Base-by-base conservation (phyloP, 2,329 filamentous ascomycete species). In the Torrubiella hemipterigena region DNA sequence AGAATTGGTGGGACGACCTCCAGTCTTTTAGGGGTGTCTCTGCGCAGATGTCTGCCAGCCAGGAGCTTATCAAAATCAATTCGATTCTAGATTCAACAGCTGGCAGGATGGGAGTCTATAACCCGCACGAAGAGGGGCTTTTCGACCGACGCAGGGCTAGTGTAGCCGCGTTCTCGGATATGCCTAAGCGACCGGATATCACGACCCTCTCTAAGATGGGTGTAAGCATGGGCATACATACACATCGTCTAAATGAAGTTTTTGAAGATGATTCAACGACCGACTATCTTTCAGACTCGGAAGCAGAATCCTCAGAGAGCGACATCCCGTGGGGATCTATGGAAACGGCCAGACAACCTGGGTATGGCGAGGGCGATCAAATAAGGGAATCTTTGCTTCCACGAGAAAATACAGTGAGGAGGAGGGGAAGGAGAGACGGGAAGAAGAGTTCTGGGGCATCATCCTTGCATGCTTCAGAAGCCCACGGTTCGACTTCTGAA, bases 1-100 rank as follows among this genome's bases (percentile, higher is more conserved):
- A 91, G 44, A 72, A 78, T 19, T 93, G 85, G 85, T 93, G 85
- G 85, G 67, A 77, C 29, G 78, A 87, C 25, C 59, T 91, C 4
- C 74, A 79, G 42, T 63, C 56, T 26, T 52, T 69, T 9, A 59
- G 71, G 17, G 63, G 63, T 22, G 50, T 53, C 9, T 42, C 46
- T 4, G 47, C 52, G 4, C 46, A 51, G 20, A 52, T 59, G 47
- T 55, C 56, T 7, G 50, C 51, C 3, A 58, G 56, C 4, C 60
- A 63, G 25, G 64, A 66, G 36, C 45, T 61, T 4, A 49, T 52
- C 3, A 60, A 64, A 4, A 44, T 67, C 6, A 52, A 53, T 2
- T 54, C 61, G 11, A 57, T 67, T 24, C 46, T 66, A 20, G 61
- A 61, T 32, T 58, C 57, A 8, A 61, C 56, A 3, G 51, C 52